Base-by-base conservation (phyloP, 2,329 filamentous ascomycete species). In the Aspergillus sp. region DNA sequence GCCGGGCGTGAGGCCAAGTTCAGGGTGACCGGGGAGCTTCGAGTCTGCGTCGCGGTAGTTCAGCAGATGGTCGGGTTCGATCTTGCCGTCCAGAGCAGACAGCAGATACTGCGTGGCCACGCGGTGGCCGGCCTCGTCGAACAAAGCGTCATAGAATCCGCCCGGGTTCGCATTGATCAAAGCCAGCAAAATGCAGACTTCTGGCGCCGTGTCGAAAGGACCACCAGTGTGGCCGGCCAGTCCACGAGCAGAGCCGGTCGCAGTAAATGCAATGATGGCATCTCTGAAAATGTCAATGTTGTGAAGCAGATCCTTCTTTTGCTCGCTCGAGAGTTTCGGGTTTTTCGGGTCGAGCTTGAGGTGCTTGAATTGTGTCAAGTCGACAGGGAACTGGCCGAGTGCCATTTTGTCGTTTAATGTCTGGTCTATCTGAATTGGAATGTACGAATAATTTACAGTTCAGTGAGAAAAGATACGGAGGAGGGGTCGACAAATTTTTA, bases 61-160 rank as follows among this genome's bases (percentile, higher is more conserved):
- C 5, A 69, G 56, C n/a, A 69, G 61, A 44, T 69, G 61, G 12
- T 69, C 64, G 10, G 64, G 62, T 0, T 58, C 56, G 31, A 69
- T 61, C 36, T 68, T 61, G 27, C 58, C 59, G 27, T 67, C 60
- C 28, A 68, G 12, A 5, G 66, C 62, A n/a, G 60, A 56, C 1
- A 68, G 56, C 3, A 68, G 53, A 43, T 69, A 69, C 46, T 69
- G 66, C 2, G 65, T 69, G 6, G 65, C 66, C n/a, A 68, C 65
- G 40, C 65, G 56, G 50, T 69, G 66, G 8, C 66, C 66, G 1
- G 66, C 62, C 43, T 69, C 66, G 33, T 69, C 66, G 44, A 62
- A 69, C 12, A 69, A 43, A 6, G 63, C 56, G 31, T 66, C 59
- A 6, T 64, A 47, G 48, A 58, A 68, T 37, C 52, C 53, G 10